Evolutionary conservation across 2,329 filamentous ascomycete genomes (phyloP).

Genomic region (Penicillium sp.): DNA sequence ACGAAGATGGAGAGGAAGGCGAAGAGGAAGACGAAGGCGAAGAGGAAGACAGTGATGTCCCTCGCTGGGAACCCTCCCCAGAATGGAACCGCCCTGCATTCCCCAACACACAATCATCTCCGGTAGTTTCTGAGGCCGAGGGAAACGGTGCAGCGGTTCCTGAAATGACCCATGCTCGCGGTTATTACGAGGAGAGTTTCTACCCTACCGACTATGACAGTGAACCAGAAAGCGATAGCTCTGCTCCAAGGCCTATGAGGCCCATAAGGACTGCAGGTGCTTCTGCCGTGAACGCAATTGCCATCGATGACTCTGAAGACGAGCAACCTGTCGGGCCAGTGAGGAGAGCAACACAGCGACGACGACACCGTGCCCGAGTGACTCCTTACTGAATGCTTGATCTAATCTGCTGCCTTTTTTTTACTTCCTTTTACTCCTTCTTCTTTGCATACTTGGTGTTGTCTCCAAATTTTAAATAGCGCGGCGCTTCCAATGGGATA

Average conservation of each 20-base stretch:
- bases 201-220: constrained; percentile 6
- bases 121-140: neutral
- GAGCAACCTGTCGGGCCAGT: constrained; percentile 24
- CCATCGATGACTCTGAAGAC: constrained; percentile 24
- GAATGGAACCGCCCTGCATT: neutral
- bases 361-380: constrained; percentile 16
- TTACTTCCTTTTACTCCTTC: neutral
- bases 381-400: constrained; percentile 18
- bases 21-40: neutral
- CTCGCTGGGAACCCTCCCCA: too few species aligned
- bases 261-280: constrained; percentile 6
- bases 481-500: constrained; percentile 18
- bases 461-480: constrained; percentile 14
- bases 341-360: constrained; percentile 19
- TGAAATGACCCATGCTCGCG: neutral
- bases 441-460: constrained; percentile 3
- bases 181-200: neutral
- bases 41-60: constrained; percentile 2
- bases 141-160: neutral
- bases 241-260: constrained; percentile 9
- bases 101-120: constrained; percentile 2
- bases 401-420: neutral
- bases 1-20: constrained; percentile 3
- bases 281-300: constrained; percentile 15
- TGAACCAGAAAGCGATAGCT: constrained; percentile 9